A percentile compares a stretch with the other conserved stretches of the same genome.
phyloP scores from a whole-genome alignment of 2,329 filamentous ascomycete genomes.

The Aspergillus pseudoterreus region DNA sequence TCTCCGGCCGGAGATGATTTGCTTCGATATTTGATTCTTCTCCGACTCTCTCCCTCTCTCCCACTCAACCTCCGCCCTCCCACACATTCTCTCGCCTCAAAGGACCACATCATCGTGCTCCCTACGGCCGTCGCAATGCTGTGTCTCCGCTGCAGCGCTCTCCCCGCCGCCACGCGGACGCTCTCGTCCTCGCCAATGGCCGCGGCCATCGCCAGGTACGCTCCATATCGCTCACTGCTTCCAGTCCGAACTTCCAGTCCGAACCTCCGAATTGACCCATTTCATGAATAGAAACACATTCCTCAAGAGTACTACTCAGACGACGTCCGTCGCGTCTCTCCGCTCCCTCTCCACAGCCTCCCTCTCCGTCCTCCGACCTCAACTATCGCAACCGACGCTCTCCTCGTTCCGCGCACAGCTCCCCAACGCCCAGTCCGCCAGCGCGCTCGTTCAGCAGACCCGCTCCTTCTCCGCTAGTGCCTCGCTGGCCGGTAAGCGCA shows the following conservation, averaged over 20 bases:
- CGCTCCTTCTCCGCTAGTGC: conserved; percentile 45
- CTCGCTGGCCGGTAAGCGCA: conserved; percentile 42
- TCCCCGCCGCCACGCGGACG: conserved; percentile 25
- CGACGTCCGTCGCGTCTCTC: conserved; percentile 9
- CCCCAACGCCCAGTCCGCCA: conserved; percentile 5
- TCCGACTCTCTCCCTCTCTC: not conserved
- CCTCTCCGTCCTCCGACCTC: conserved; percentile 6
- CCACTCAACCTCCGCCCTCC: conserved; percentile 8
- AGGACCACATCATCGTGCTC: not conserved
- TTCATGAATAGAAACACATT: conserved; percentile 3
- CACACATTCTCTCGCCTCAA: not conserved
- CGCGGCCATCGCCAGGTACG: not conserved
- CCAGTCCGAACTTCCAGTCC: not conserved
- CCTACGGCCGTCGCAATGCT: conserved; percentile 23
- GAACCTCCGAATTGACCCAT: not conserved
- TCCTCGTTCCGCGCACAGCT: conserved; percentile 4
- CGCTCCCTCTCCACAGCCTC: conserved; percentile 15
- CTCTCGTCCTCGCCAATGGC: conserved; percentile 8
- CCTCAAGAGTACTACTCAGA: conserved; percentile 8
- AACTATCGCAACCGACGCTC: conserved; percentile 4
- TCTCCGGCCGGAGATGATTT: too few species aligned
- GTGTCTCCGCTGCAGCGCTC: conserved; percentile 30
- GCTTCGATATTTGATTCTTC: too few species aligned
- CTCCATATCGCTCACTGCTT: conserved; percentile 7
- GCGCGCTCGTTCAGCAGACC: conserved; percentile 17